These are phyloP conservation scores for Coemansia sp. DNA, from an alignment of 192 early-diverging fungal genomes.

Conservation along the genomic window DNA sequence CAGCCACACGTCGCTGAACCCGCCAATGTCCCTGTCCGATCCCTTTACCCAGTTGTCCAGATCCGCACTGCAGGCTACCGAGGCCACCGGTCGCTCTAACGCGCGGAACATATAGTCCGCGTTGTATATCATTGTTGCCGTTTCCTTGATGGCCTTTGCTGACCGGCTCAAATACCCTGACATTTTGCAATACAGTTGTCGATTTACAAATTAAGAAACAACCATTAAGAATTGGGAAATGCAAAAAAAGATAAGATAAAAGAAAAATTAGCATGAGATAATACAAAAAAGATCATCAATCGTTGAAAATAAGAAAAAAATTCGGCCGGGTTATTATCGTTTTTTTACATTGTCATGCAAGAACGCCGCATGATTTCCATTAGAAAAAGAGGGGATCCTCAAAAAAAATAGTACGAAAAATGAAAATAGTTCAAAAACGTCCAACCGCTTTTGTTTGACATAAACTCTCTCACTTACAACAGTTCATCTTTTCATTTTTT, in stretches of 20 bases:
- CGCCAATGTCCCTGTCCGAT: slow-evolving; percentile 91
- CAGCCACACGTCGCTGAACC: slow-evolving; percentile 72
- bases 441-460: too few species aligned
- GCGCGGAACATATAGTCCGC: slow-evolving; percentile 63
- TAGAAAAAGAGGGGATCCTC: too few species aligned
- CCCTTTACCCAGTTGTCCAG: slow-evolving; percentile 79
- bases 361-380: too few species aligned
- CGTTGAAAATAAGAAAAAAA: too few species aligned
- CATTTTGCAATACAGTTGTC: slow-evolving; percentile 1
- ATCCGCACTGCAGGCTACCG: slow-evolving; percentile 63
- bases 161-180: slow-evolving; percentile 41
- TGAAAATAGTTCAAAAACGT: background rate
- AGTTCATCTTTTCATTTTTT: background rate
- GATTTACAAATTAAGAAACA: background rate
- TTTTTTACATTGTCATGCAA: too few species aligned
- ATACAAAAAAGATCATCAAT: too few species aligned
- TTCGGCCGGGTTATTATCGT: too few species aligned
- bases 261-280: background rate
- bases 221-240: background rate
- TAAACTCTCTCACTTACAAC: too few species aligned
- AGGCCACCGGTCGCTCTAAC: slow-evolving; percentile 69
- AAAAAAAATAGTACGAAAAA: background rate
- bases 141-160: slow-evolving; percentile 25
- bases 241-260: background rate
- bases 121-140: slow-evolving; percentile 27